These are phyloP conservation scores for Cyanidiococcus yangmingshanensis DNA, from an alignment of 23 red algal genomes.

Conservation along the genomic window DNA sequence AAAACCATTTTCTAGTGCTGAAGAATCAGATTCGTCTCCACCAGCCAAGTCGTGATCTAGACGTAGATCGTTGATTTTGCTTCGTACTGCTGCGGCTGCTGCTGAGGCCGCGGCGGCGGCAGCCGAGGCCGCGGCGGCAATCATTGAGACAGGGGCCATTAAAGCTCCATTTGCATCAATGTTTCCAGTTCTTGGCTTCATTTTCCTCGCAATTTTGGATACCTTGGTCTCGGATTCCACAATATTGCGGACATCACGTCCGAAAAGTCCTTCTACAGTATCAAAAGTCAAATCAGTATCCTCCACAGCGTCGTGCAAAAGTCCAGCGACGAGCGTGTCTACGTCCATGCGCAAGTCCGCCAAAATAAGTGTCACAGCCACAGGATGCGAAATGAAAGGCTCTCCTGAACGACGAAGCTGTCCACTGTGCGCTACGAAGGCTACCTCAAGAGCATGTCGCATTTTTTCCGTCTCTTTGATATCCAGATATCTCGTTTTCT, in stretches of 20 bases:
- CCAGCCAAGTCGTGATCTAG: conserved; percentile 1
- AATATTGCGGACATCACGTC: conserved; percentile 43
- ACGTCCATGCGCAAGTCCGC: conserved; percentile 47
- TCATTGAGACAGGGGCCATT: not conserved
- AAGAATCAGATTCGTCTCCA: not conserved
- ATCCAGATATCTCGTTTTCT: conserved; percentile 40
- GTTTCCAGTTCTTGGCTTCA: not conserved
- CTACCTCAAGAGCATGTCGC: conserved; percentile 60
- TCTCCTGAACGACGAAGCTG: conserved; percentile 56
- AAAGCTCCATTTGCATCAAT: not conserved
- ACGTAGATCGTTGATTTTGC: not conserved
- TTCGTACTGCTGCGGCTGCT: conserved; percentile 10
- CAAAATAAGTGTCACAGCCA: conserved; percentile 46
- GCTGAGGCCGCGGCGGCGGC: not conserved
- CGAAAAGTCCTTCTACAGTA: conserved; percentile 48
- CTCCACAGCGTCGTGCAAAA: conserved; percentile 83
- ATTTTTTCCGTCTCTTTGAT: conserved; percentile 37
- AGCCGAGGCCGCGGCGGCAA: conserved; percentile 6
- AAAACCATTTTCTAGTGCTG: not conserved
- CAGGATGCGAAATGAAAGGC: conserved; percentile 80
- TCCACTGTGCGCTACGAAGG: conserved; percentile 62
- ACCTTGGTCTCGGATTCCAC: conserved; percentile 38
- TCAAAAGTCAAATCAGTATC: conserved; percentile 63
- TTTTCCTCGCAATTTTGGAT: conserved; percentile 27
- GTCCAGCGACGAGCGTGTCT: conserved; percentile 41